phyloP scores from a whole-genome alignment of 768 basidiomycete species.

The Amanita subjunquillea region DNA sequence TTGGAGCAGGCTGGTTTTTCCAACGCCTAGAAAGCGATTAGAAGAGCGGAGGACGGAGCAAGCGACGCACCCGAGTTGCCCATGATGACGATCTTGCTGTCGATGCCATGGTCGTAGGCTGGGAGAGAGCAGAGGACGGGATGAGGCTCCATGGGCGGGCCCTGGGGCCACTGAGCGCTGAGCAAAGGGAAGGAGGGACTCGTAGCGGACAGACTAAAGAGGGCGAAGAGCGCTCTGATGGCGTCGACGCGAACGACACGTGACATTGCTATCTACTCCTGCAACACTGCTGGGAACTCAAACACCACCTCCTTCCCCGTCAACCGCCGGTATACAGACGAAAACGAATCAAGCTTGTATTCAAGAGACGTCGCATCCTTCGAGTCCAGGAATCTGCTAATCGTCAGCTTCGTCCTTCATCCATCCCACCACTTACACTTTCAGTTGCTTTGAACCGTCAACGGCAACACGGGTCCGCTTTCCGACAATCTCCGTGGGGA shows the following conservation, averaged over 20 bases:
- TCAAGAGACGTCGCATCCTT: constrained; percentile 97
- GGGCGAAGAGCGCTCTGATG: constrained; percentile 9
- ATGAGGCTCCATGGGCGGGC: constrained; percentile 40
- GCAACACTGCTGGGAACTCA: constrained; percentile 75
- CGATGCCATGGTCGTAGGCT: constrained; percentile 73
- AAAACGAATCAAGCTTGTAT: constrained; percentile 99
- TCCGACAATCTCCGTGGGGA: constrained; percentile 97
- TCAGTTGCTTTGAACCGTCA: constrained; percentile 91
- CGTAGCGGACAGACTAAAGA: constrained; percentile 20
- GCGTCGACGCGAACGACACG: constrained; percentile 15
- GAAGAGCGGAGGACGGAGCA: constrained; percentile 8
- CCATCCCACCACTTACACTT: constrained; percentile 68
- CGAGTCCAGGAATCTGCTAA: constrained; percentile 82
- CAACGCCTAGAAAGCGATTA: constrained; percentile 49
- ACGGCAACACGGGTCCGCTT: constrained; percentile 92
- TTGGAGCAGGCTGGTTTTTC: constrained; percentile 86
- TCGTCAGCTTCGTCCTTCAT: constrained; percentile 10
- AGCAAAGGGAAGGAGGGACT: constrained; percentile 16
- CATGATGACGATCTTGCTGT: constrained; percentile 95
- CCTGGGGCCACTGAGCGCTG: constrained; percentile 34
- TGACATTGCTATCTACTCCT: constrained; percentile 43
- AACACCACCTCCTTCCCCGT: constrained; percentile 97
- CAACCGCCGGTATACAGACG: constrained; percentile 89
- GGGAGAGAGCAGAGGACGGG: constrained; percentile 55
- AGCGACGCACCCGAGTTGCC: constrained; percentile 48